Base-by-base conservation (phyloP, 2,329 filamentous ascomycete species). In the Bertia moriformis region DNA sequence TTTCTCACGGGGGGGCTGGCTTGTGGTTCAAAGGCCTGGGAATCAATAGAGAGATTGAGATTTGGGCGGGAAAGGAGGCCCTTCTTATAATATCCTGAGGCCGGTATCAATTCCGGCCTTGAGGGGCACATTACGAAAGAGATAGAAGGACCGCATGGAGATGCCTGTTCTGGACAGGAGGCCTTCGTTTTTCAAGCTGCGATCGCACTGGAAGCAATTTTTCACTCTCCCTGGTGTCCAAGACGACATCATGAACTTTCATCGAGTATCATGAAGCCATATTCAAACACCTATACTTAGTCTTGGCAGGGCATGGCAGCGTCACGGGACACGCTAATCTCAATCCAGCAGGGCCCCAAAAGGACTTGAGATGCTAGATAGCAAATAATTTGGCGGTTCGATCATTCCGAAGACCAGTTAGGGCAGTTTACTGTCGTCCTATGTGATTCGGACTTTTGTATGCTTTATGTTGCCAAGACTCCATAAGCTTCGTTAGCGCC, bases 31-130 rank as follows among this genome's bases (percentile, higher is more conserved):
- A 15, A 38, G 37, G 37, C 5, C 19, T n/a, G 5, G 37, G 38
- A 29, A 33, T 39, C 10, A 36, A 39, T 4, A 39, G 19, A 39
- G 24, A 44, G 46, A 39, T 37, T 45, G 41, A 42, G 45, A 44
- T 49, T 48, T 40, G 40, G 45, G 49, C 48, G 49, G 54, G 53
- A 49, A 45, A 49, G 44, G 43, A 53, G 46, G 44, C 43, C 44
- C 52, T 52, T 56, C 52, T 61, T 62, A 61, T 61, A 61, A 50
- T 60, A 51, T 45, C 45, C 50, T 45, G 58, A 60, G 59, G 59
- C 58, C 59, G 59, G 59, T 56, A 60, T 58, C 51, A 56, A 60
- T 62, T 57, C 59, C 59, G 59, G 59, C 59, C 59, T 61, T 56
- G 47, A 45, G 46, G 45, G 44, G 48, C 47, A 46, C 49, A 59